These are phyloP conservation scores for Ophiostoma ulmi DNA, from an alignment of 2,329 filamentous ascomycete genomes.

Conservation along the genomic window DNA sequence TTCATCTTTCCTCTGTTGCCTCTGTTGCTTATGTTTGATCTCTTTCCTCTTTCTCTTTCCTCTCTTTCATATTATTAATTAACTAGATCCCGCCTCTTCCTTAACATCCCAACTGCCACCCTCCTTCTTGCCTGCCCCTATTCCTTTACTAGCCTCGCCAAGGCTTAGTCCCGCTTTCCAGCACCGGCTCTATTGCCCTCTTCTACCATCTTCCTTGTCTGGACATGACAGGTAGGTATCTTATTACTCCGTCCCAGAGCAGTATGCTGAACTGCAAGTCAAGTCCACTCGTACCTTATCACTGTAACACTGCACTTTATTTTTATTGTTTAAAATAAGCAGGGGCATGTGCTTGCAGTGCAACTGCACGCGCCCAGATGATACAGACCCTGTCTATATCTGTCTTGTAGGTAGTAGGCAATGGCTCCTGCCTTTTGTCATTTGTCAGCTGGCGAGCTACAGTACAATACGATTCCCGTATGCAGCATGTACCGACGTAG, in stretches of 20 bases:
- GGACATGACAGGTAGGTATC: not conserved
- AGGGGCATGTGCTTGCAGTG: not conserved
- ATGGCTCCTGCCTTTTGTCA: no score
- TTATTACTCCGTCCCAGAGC: not conserved
- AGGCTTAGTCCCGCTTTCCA: constrained; percentile 7
- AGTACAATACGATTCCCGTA: not conserved
- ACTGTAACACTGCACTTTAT: not conserved
- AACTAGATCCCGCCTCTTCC: not conserved
- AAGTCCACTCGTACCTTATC: not conserved
- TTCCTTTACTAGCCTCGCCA: not conserved
- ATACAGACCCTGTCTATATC: not conserved
- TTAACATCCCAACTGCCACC: not conserved
- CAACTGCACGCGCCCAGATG: not conserved
- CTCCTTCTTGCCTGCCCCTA: not conserved
- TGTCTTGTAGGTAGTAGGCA: not conserved
- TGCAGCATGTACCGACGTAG: not conserved
- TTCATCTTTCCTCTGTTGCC: no score
- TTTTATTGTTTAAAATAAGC: not conserved
- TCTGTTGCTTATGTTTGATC: no score
- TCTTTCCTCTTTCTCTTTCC: not conserved
- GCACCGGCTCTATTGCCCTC: not conserved
- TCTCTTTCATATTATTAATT: not conserved
- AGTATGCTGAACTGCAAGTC: not conserved
- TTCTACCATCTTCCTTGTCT: not conserved
- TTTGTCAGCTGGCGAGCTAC: not conserved